Evolutionary conservation across 78 protist species (phyloP).

Genomic region (Bodo saltans): DNA sequence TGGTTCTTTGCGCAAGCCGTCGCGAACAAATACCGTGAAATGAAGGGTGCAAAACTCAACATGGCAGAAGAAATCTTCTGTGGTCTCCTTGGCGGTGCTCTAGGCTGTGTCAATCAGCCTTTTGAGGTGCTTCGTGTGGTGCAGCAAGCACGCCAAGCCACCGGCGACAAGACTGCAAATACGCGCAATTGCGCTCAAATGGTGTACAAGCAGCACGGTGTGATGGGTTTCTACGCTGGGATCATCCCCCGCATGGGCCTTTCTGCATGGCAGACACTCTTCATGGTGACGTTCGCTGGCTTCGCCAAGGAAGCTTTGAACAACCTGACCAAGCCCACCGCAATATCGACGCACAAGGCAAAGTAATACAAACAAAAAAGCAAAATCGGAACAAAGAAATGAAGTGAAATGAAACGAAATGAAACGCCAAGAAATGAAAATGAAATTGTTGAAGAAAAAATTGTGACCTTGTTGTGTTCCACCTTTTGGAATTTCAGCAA

Average conservation of each 20-base stretch:
- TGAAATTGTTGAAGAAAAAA: too few relatives aligned
- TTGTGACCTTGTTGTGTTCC: too few relatives aligned
- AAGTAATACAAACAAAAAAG: too few relatives aligned
- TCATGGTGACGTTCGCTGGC: conserved; percentile 26
- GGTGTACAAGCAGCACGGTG: neutral
- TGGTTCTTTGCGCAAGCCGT: conserved; percentile 23
- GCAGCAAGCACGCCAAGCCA: conserved; percentile 22
- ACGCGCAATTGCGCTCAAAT: neutral
- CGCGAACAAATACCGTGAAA: neutral
- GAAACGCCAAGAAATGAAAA: too few relatives aligned
- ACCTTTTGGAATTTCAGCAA: too few relatives aligned
- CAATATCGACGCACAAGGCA: too few relatives aligned
- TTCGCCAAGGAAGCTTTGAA: conserved; percentile 4
- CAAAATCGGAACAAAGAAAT: too few relatives aligned
- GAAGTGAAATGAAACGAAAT: too few relatives aligned
- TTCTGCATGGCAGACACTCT: conserved; percentile 28
- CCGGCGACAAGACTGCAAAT: neutral
- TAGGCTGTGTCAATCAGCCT: conserved; percentile 33
- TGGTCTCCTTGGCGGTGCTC: conserved; percentile 26
- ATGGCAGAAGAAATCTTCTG: neutral
- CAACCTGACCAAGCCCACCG: neutral
- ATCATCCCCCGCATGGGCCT: conserved; percentile 25
- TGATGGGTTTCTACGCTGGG: conserved; percentile 12
- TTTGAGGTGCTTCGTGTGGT: conserved; percentile 30
- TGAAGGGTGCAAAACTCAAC: neutral